Conservation (phyloP, 371 early-diverging fungal species). For the Apophysomyces sp. region DNA sequence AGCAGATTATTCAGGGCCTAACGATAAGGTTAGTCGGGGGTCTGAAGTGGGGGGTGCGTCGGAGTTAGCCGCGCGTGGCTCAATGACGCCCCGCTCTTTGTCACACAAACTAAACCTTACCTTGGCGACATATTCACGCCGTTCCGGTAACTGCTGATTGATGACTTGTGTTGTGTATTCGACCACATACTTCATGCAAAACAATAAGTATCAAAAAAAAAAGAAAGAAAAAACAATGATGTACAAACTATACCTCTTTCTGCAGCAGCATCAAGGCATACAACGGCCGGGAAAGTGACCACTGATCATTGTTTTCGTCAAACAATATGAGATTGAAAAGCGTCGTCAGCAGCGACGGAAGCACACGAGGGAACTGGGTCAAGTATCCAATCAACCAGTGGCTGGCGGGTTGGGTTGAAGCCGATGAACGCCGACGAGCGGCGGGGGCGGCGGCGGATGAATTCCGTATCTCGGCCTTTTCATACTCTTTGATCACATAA, state of each 20-base stretch:
- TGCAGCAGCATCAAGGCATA: conserved; percentile 76
- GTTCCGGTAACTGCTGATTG: conserved; percentile 70
- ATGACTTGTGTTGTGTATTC: conserved; percentile 69
- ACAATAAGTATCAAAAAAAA: not conserved
- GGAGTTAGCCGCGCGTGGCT: not conserved
- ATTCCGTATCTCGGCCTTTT: conserved; percentile 33
- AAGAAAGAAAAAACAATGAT: too few species aligned
- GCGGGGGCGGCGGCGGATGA: conserved; percentile 6
- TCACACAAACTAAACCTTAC: conserved; percentile 34
- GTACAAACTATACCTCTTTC: conserved; percentile 48
- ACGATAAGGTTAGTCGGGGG: not conserved
- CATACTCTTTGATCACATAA: conserved; percentile 67
- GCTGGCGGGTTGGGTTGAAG: conserved; percentile 11
- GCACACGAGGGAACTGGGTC: conserved; percentile 52
- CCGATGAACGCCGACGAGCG: not conserved
- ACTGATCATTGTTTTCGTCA: conserved; percentile 78
- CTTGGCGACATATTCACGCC: conserved; percentile 65
- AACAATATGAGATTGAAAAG: conserved; percentile 76
- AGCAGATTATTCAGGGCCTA: conserved; percentile 59
- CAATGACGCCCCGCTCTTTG: not conserved
- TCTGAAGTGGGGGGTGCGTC: not conserved
- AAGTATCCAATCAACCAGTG: conserved; percentile 62
- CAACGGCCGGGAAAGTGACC: conserved; percentile 83
- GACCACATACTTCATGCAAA: conserved; percentile 50
- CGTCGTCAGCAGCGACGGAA: conserved; percentile 61